These are phyloP conservation scores for Zygotorulaspora sp. DNA, from an alignment of 805 yeast species.

Conservation along the genomic window DNA sequence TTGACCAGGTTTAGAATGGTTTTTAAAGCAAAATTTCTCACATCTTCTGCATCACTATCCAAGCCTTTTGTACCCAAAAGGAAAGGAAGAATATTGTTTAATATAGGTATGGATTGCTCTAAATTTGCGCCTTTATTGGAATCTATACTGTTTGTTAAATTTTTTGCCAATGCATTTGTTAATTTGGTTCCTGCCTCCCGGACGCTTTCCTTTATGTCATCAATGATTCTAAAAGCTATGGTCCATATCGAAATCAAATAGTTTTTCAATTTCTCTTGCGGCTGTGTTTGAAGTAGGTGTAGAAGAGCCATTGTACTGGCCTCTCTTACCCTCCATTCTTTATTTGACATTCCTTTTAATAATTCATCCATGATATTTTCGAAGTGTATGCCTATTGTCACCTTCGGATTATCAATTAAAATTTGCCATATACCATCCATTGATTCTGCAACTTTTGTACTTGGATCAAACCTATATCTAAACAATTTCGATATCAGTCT, in stretches of 20 bases:
- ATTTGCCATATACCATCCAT: slow-evolving; percentile 89
- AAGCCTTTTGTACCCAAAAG: slow-evolving; percentile 75
- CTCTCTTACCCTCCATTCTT: slow-evolving; percentile 92
- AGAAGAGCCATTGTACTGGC: slow-evolving; percentile 72
- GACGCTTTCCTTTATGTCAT: slow-evolving; percentile 92
- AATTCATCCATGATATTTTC: slow-evolving; percentile 60
- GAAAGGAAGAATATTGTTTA: slow-evolving; percentile 67
- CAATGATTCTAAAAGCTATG: slow-evolving; percentile 83
- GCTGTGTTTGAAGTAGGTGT: slow-evolving; percentile 62
- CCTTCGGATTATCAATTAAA: slow-evolving; percentile 52
- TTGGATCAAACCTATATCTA: slow-evolving; percentile 84
- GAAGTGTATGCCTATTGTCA: slow-evolving; percentile 50
- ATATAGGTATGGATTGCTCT: slow-evolving; percentile 41
- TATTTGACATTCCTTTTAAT: slow-evolving; percentile 61
- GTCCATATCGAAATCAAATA: slow-evolving; percentile 70
- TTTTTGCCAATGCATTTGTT: slow-evolving; percentile 60
- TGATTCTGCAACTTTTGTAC: slow-evolving; percentile 62
- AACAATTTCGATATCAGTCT: slow-evolving; percentile 75
- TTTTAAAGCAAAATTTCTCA: slow-evolving; percentile 66
- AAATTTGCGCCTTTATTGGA: slow-evolving; percentile 39
- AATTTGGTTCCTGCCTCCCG: slow-evolving; percentile 71
- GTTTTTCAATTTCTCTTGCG: slow-evolving; percentile 46
- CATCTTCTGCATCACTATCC: slow-evolving; percentile 81
- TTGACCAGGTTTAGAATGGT: slow-evolving; percentile 69
- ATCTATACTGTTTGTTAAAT: slow-evolving; percentile 55